Evolutionary conservation across 164 flowering plant genomes (phyloP).

Genomic region (Cinnamomum chago): DNA sequence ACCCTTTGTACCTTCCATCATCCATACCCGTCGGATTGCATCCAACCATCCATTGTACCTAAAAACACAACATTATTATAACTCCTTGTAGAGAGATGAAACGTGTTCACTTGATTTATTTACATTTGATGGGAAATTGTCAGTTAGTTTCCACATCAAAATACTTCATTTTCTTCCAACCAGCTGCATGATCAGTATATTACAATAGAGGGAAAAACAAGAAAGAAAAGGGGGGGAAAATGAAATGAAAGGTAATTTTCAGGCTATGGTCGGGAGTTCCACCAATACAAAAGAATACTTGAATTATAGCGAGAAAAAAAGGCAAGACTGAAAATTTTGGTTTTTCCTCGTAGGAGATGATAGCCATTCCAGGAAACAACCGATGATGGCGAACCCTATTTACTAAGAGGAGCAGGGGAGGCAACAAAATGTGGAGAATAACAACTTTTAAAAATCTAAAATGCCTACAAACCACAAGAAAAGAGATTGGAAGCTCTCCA

Average conservation of each 20-base stretch:
- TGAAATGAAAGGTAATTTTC: neutral
- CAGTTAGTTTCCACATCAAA: neutral
- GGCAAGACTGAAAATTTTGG: no score
- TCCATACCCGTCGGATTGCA: slow-evolving; percentile 58
- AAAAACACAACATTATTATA: neutral
- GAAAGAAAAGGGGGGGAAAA: neutral
- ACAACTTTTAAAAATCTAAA: neutral
- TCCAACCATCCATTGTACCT: slow-evolving; percentile 88
- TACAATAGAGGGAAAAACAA: neutral
- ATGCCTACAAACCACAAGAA: neutral
- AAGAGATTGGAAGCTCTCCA: neutral
- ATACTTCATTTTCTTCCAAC: neutral
- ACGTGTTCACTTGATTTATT: neutral
- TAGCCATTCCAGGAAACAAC: no score
- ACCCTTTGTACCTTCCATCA: slow-evolving; percentile 64
- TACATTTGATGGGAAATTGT: neutral
- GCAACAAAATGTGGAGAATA: no score
- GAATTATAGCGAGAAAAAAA: no score
- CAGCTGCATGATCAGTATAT: neutral
- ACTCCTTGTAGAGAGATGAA: neutral
- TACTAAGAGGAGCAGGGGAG: no score
- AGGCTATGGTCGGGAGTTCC: no score
- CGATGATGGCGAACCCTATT: no score
- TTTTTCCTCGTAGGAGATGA: no score
- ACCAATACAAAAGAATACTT: no score